Base-by-base conservation (phyloP, 805 yeast species). In the Sugiyamaella mastotermitis region DNA sequence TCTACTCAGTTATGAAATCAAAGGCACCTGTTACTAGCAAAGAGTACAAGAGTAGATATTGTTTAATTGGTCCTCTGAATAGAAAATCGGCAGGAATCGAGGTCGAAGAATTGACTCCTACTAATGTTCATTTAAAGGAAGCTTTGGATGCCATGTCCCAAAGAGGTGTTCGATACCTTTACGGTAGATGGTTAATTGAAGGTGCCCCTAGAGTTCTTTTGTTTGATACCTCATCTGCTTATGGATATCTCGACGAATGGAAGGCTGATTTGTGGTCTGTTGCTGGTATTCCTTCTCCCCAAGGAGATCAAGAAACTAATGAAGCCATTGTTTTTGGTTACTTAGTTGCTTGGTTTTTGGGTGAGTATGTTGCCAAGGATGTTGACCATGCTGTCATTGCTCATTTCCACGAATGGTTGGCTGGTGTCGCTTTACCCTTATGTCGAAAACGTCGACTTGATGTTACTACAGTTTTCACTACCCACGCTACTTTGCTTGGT, bases 401-500 rank as follows among this genome's bases (percentile, higher is more conserved):
- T 40, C 98, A 90, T 58, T 88, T 83, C 60, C 98, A 90, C 66
- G 98, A 90, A 66, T 90, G 98, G 98, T 72, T 90, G 42, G 97
- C 98, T 1, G 97, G 97, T 51, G 87, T 92, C 32, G 95, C 95
- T 0, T 67, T 92, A 43, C 97, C 98, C 0, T 68, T 90, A 41
- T 87, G 96, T 60, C 72, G 95, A 54, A 85, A 85, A 61, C 78
- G 97, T 55, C 75, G 86, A 53, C 80, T 90, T 42, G 98, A 90
- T 55, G 87, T 86, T 43, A 86, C 95, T 42, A 88, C 98, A 18
- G 82, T 90, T 47, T 90, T 90, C 70, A 90, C 98, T 27, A 90
- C 98, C 16, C 98, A 90, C 62, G 98, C 98, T 3, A 90, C 98
- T 8, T 68, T 90, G 46, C 71, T 92, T 48, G 98, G 98, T 29